A percentile compares a stretch with the other conserved stretches of the same genome.
Conservation (phyloP, 257 asterid species). For the Datura wrightii region DNA sequence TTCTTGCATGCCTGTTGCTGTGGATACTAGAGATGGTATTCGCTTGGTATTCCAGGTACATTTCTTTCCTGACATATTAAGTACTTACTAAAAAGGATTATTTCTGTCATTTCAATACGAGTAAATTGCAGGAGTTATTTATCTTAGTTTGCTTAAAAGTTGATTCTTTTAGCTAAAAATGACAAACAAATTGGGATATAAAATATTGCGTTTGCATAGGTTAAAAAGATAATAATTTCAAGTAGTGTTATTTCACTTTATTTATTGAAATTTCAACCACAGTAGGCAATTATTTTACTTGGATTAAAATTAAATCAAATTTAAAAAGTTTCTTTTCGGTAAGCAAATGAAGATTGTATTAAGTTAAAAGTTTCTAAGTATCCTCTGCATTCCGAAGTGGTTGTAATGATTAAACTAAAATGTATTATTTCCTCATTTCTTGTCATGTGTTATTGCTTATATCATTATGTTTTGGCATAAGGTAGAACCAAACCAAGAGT, state of each 20-base stretch:
- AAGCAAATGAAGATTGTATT: not conserved
- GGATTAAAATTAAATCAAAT: not conserved
- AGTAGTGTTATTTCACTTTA: not conserved
- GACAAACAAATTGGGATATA: not conserved
- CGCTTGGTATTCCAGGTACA: slow-evolving; percentile 89
- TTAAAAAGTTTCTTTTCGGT: not conserved
- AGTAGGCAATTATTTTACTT: not conserved
- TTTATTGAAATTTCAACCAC: not conserved
- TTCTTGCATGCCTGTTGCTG: slow-evolving; percentile 96
- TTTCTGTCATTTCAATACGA: not conserved
- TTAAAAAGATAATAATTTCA: not conserved
- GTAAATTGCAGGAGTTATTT: not conserved
- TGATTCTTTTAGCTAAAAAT: not conserved
- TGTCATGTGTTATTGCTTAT: slow-evolving; percentile 36
- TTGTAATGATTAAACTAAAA: not conserved
- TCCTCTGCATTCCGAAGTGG: not conserved
- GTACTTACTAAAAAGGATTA: not conserved
- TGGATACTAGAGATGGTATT: slow-evolving; percentile 95
- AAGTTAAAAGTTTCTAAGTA: not conserved
- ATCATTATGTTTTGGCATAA: slow-evolving; percentile 58
- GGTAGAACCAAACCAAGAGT: slow-evolving; percentile 99
- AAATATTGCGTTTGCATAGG: not conserved
- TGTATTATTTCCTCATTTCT: slow-evolving; percentile 17
- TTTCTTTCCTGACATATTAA: not conserved
- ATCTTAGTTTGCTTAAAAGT: not conserved